Evolutionary conservation across 1,284 basidiomycete genomes (phyloP), one percentile per base, ranked within the genome.

Genomic region (Trametes pubescens): DNA sequence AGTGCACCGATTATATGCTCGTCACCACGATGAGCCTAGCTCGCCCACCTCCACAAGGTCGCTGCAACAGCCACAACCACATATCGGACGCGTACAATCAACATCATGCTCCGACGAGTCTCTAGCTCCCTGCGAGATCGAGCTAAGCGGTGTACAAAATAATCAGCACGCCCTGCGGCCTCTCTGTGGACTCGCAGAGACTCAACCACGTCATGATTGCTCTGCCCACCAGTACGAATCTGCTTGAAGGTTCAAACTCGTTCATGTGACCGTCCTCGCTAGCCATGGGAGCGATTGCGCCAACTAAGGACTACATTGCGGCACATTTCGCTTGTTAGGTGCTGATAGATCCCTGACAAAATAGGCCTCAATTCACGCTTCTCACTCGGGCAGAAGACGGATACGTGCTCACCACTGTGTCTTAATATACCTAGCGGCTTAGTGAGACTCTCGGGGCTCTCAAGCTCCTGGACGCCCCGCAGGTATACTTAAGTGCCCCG

Each of bases 221-320:
- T n/a, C n/a, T n/a, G n/a, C n/a, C n/a, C n/a, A n/a, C n/a, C n/a
- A n/a, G n/a, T 10, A 4, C 21, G 44, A 47, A 18, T 21, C 24
- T 7, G 22, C 10, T n/a, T n/a, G n/a, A 24, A 47, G 18, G 44
- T 18, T 24, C 24, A 9, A 21, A 2, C 21, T 24, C 18, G 40
- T 43, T 11, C 60, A 61, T 61, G 60, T 61, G 60, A 61, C 60
- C 24, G 22, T 21, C 13, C 26, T 47, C 32, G 14, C 51, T 18
- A 37, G 7, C 47, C 56, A 53, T 55, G 59, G 56, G 59, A 61
- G 40, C 56, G 59, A 65, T 65, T 51, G 63, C 63, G 63, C 63
- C 21, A 65, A 44, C 29, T 34, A 21, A 22, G 21, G 51, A n/a
- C 11, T 35, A 6, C 43, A 60, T 64, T 58, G 57, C 62, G 63